Conservation (phyloP, 2,329 filamentous ascomycete genomes). For the Lachnellula suecica region DNA sequence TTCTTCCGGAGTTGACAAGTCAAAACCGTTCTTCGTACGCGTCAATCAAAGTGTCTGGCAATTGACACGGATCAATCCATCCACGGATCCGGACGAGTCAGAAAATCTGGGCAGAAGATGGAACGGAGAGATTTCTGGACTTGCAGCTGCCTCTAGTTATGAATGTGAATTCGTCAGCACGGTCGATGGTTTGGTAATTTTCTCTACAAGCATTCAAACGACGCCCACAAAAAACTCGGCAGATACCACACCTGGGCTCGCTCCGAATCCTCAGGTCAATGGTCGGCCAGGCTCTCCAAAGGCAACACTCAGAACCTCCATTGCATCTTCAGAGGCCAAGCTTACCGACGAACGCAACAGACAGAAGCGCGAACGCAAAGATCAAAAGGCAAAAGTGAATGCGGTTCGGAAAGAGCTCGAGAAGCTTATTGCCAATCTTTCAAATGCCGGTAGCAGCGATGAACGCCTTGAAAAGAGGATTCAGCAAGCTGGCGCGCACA, state of each 20-base stretch:
- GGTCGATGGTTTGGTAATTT: conserved; percentile 63
- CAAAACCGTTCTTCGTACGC: conserved; percentile 76
- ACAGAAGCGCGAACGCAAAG: conserved; percentile 70
- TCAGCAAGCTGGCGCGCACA: conserved; percentile 72
- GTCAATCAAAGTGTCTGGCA: conserved; percentile 81
- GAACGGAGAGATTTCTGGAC: conserved; percentile 69
- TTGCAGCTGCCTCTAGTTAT: conserved; percentile 73
- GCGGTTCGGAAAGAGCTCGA: conserved; percentile 73
- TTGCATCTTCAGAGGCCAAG: conserved; percentile 69
- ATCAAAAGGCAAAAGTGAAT: conserved; percentile 70
- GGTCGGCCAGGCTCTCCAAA: conserved; percentile 74
- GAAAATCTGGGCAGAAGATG: conserved; percentile 54
- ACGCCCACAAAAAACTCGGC: conserved; percentile 38
- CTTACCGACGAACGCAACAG: conserved; percentile 67
- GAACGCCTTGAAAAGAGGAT: conserved; percentile 75
- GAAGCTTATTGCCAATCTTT: conserved; percentile 62
- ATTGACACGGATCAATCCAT: conserved; percentile 66
- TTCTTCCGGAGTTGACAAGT: conserved; percentile 56
- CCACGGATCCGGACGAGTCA: conserved; percentile 36
- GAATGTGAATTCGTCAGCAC: conserved; percentile 75
- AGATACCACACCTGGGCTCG: conserved; percentile 30
- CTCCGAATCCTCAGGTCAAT: conserved; percentile 52
- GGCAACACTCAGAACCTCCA: conserved; percentile 75
- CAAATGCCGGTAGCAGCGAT: conserved; percentile 70
- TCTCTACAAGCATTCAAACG: conserved; percentile 70